phyloP scores from a whole-genome alignment of 169 alveolate genomes.

The Condylostoma magnum region DNA sequence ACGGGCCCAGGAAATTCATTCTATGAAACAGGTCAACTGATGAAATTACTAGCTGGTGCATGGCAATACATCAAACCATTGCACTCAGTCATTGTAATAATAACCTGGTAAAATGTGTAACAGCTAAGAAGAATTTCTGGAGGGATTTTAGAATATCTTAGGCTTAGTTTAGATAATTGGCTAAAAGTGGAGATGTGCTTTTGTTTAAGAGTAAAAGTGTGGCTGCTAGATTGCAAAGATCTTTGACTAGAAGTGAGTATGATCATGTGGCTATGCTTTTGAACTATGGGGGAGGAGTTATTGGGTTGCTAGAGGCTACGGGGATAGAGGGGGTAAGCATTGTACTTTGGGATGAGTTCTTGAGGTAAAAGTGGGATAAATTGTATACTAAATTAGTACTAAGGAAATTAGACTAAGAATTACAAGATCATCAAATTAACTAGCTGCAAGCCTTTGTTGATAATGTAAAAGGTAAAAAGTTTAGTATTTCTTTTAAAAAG shows the following conservation, averaged over 20 bases:
- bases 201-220: constrained; percentile 42
- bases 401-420: constrained; percentile 41
- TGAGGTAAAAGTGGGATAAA: constrained; percentile 50
- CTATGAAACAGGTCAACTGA: not conserved
- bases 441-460: constrained; percentile 44
- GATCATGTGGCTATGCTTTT: constrained; percentile 80
- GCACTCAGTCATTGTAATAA: not conserved
- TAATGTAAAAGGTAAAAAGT: constrained; percentile 54
- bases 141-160: constrained; percentile 9
- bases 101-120: not conserved
- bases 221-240: constrained; percentile 42
- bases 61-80: not conserved
- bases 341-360: constrained; percentile 57
- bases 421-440: constrained; percentile 26
- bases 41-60: not conserved
- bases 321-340: constrained; percentile 62
- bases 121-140: constrained; percentile 12
- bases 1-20: not conserved
- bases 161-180: constrained; percentile 26
- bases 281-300: constrained; percentile 31
- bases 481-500: constrained; percentile 44
- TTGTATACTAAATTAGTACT: constrained; percentile 46
- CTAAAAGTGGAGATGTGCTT: constrained; percentile 44
- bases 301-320: constrained; percentile 63
- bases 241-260: constrained; percentile 50